A percentile compares a stretch with the other conserved stretches of the same genome.
Evolutionary conservation across 1,139 yeast species (phyloP).

Genomic region (Chernovozyma aurita): DNA sequence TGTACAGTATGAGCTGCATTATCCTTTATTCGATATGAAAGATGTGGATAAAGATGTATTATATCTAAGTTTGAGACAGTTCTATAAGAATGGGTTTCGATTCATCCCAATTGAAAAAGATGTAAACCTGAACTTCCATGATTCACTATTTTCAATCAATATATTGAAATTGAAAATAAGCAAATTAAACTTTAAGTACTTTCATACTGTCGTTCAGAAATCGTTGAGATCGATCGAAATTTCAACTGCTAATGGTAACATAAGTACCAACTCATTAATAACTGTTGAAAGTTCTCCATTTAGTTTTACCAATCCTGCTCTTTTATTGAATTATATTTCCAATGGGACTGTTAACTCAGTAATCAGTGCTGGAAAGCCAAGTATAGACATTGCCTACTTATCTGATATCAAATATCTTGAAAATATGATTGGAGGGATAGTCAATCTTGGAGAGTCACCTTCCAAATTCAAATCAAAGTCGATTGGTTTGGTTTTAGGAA

Average conservation of each 20-base stretch:
- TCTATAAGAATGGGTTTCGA: constrained; percentile 23
- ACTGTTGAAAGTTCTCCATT: constrained; percentile 47
- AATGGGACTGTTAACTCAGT: constrained; percentile 43
- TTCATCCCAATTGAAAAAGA: constrained; percentile 23
- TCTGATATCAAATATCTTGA: constrained; percentile 57
- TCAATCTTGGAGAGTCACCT: constrained; percentile 9
- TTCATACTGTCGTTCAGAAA: constrained; percentile 1
- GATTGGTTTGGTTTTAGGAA: constrained; percentile 54
- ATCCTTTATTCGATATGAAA: constrained; percentile 4
- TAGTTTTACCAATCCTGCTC: constrained; percentile 52
- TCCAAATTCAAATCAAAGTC: constrained; percentile 11
- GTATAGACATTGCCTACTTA: constrained; percentile 20
- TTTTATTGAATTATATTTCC: constrained; percentile 47
- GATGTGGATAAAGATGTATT: constrained; percentile 6
- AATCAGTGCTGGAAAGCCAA: constrained; percentile 16
- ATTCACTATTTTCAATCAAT: constrained; percentile 5
- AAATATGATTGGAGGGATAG: constrained; percentile 63
- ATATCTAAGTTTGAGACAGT: constrained; percentile 12
- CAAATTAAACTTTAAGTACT: constrained; percentile 8
- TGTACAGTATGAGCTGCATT: constrained; percentile 7
- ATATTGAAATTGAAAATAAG: constrained; percentile 4
- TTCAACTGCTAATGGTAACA: neutral
- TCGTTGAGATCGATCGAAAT: neutral
- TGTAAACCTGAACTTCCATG: constrained; percentile 2
- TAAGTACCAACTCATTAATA: constrained; percentile 2